Evolutionary conservation across 2,329 filamentous ascomycete genomes (phyloP).

Genomic region (Amphichorda felina): DNA sequence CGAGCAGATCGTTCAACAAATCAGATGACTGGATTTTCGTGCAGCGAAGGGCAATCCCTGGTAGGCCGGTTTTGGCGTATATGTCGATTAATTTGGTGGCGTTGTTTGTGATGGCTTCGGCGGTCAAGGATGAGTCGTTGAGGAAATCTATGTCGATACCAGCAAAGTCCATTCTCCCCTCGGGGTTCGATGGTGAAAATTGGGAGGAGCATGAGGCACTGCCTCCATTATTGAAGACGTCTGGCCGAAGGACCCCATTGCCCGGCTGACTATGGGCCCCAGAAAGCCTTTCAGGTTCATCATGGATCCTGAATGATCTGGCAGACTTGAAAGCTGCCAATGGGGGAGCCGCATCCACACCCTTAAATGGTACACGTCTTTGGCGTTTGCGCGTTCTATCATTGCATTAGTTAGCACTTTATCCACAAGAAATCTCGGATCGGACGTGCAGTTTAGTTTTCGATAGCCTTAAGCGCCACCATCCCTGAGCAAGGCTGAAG

Average conservation of each 20-base stretch:
- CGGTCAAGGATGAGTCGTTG: too few species aligned
- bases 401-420: not conserved
- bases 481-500: too few species aligned
- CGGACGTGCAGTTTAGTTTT: too few species aligned
- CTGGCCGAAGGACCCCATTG: too few species aligned
- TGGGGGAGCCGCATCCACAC: not conserved
- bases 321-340: slow-evolving; percentile 2
- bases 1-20: slow-evolving; percentile 3
- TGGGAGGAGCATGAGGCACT: slow-evolving; percentile 7
- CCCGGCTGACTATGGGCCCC: too few species aligned
- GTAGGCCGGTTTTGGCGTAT: not conserved
- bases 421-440: too few species aligned
- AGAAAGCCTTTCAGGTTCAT: not conserved
- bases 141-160: too few species aligned
- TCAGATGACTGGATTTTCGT: not conserved
- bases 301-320: slow-evolving; percentile 4
- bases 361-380: not conserved
- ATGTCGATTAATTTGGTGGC: not conserved
- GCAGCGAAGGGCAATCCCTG: slow-evolving; percentile 8
- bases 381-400: not conserved
- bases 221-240: not conserved
- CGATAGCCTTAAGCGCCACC: too few species aligned
- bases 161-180: too few species aligned
- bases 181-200: too few species aligned
- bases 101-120: slow-evolving; percentile 2